Evolutionary conservation across 73 alveolate genomes (phyloP), one percentile per base, ranked within the genome.

Genomic region (Blepharisma japonicum): DNA sequence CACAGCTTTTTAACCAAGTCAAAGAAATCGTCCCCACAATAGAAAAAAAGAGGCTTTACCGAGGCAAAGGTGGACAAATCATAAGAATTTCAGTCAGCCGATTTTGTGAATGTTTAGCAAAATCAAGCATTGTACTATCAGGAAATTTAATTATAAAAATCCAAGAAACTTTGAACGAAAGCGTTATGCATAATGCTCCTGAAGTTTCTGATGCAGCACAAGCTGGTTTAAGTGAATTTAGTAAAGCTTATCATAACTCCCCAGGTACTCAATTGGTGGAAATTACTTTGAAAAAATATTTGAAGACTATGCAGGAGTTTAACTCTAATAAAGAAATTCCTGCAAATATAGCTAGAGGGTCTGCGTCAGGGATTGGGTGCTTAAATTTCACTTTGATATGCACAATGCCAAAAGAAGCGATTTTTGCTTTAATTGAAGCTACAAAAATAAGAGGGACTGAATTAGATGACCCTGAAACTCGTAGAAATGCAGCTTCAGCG

Each of bases 11-110:
- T 9, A 83, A 45, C 45, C 32, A 74, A 56, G 27, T 74, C n/a
- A 27, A 56, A 55, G 84, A 77, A 38, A 81, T 94, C 71, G 85
- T 90, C 71, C 80, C 82, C 25, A 55, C 77, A 56, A 87, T 96
- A 11, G 98, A 96, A 70, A 84, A 95, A 55, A 78, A 81, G 25
- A 85, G 90, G 79, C 92, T 95, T 55, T 94, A 89, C 79, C 90
- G 97, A 92, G 99, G 99, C 11, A 93, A 93, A 83, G 98, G 99
- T 23, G 98, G 99, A 68, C 98, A 96, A 81, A 84, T 94, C 42
- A 94, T 96, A 95, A 86, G 99, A 79, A 88, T 87, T 50, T 96
- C 96, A 1, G 98, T 94, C 8, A 87, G 96, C 74, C 91, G 96
- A 67, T 91, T 81, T 77, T 88, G 93, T 79, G 81, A 81, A 77